These are phyloP conservation scores for Physcomitrium patens DNA, from an alignment of 225 moss, liverwort and hornwort genomes.

Conservation along the genomic window DNA sequence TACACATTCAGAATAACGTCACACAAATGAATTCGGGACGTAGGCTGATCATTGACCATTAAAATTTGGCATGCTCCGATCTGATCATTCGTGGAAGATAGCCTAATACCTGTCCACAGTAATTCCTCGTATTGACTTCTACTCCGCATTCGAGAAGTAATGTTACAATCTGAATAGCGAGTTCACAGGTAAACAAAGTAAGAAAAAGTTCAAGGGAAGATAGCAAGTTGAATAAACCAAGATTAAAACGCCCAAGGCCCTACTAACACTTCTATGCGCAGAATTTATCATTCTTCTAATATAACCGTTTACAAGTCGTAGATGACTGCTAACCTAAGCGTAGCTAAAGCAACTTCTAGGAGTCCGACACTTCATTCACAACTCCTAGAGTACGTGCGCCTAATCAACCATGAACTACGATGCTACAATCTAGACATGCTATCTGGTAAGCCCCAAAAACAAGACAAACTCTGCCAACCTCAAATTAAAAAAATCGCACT, in stretches of 20 bases:
- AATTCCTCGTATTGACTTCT: slow-evolving; percentile 96
- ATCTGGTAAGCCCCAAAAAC: background rate
- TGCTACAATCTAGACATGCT: background rate
- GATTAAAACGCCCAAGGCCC: background rate
- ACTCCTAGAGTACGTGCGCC: background rate
- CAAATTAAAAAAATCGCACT: too few relatives aligned
- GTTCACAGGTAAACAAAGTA: slow-evolving; percentile 19
- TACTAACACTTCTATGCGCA: background rate
- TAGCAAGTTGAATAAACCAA: background rate
- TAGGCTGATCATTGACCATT: background rate
- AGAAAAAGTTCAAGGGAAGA: background rate
- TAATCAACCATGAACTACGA: slow-evolving; percentile 10
- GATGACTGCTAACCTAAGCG: slow-evolving; percentile 5
- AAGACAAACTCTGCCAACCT: slow-evolving; percentile 12
- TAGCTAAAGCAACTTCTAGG: background rate
- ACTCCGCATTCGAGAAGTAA: slow-evolving; percentile 93
- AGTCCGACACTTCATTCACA: too few relatives aligned
- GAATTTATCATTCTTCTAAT: background rate
- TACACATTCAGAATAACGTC: background rate
- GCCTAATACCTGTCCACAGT: slow-evolving; percentile 83
- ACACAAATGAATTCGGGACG: background rate
- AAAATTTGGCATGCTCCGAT: background rate
- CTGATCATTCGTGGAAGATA: slow-evolving; percentile 9
- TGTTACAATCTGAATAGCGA: slow-evolving; percentile 72
- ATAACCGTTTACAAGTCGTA: background rate